Base-by-base conservation (phyloP, 1,284 basidiomycete species). In the Leucoagaricus sp. region DNA sequence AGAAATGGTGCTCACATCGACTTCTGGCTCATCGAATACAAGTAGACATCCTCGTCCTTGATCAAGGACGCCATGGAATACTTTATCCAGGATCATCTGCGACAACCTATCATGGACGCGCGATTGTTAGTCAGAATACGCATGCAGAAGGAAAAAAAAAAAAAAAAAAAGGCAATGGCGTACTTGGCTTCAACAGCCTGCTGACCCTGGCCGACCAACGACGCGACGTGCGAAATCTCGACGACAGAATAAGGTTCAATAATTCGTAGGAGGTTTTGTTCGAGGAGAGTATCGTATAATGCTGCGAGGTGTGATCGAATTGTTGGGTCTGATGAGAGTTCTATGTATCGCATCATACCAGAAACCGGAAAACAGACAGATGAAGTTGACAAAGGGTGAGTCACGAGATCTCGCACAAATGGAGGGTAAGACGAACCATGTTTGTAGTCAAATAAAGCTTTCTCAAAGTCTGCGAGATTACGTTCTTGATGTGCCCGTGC, bases 51-150 rank as follows among this genome's bases (percentile, higher is more conserved):
- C 96, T 0, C 92, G 85, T 17, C 94, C 95, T 72, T 98, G 96
- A 69, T 98, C 96, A 21, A 99, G 78, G 3, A 98, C 95, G 5
- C 96, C 96, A 62, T 94, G 85, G 66, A 99, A 86, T 0, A 96
- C 86, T 66, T 96, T 96, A 73, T 99, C 96, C 41, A 99, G 77
- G 61, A 99, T 98, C 96, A 99, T 98, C 72, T 98, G 96, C 49
- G 92, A 94, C 50, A 99, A 74, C 69, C 93, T 95, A 53, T 38
- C 5, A 4, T 4, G 17, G 4, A 38, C 36, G 17, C 36, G 17
- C 5, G 12, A 15, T 4, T 28, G 34, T 15, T 4, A 3, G 8
- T 40, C 21, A 41, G 23, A n/a, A n/a, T n/a, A n/a, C n/a, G n/a
- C n/a, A 46, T 13, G 3, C 23, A 17, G 9, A 28, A 49, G 25